Conservation (phyloP, 2,329 filamentous ascomycete genomes). For the Exserohilum turcica region DNA sequence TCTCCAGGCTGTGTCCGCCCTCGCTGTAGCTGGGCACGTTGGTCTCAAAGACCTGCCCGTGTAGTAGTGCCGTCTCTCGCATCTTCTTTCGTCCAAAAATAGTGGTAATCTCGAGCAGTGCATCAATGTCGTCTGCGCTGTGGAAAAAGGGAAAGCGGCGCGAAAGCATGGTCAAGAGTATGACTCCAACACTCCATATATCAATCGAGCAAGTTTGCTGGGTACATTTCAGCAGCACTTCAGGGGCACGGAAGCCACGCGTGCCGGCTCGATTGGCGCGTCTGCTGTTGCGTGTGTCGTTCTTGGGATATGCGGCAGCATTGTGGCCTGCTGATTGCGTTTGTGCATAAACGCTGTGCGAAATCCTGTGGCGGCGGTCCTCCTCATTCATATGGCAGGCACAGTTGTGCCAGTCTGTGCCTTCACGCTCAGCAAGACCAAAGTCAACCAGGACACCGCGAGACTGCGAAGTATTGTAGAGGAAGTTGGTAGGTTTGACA, state of each 20-base stretch:
- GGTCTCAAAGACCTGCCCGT: conserved; percentile 91
- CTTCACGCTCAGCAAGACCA: conserved; percentile 80
- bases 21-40: conserved; percentile 89
- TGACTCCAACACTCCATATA: conserved; percentile 97
- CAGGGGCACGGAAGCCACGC: conserved; percentile 91
- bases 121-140: conserved; percentile 95
- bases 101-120: conserved; percentile 94
- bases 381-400: conserved; percentile 72
- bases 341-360: conserved; percentile 64
- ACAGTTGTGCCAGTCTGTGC: conserved; percentile 78
- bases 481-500: conserved; percentile 97
- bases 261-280: conserved; percentile 95
- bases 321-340: conserved; percentile 50
- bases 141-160: conserved; percentile 98
- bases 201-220: conserved; percentile 91
- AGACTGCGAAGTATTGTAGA: conserved; percentile 81
- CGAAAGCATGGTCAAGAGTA: conserved; percentile 90
- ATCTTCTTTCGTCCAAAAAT: conserved; percentile 89
- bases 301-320: conserved; percentile 77
- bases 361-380: conserved; percentile 64
- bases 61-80: conserved; percentile 79
- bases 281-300: conserved; percentile 83
- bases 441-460: conserved; percentile 97
- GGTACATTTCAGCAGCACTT: conserved; percentile 96
- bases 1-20: conserved; percentile 84